Conservation (phyloP, 2,329 filamentous ascomycete genomes). For the Penicillium vulpinum region DNA sequence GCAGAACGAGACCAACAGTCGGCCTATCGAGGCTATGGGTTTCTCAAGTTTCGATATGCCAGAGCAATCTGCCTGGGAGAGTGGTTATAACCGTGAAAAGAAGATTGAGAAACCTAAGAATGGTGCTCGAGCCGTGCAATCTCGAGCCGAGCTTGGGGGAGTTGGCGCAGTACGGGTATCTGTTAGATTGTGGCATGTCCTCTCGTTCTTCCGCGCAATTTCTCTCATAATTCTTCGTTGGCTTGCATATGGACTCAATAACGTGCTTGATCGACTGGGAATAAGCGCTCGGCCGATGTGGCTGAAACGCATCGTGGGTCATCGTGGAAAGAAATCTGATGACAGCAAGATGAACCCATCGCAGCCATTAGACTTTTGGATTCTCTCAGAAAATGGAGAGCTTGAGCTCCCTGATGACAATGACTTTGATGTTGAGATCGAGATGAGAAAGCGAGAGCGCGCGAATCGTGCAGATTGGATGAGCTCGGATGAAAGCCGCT, state of each 20-base stretch:
- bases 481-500: conserved; percentile 59
- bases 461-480: conserved; percentile 44
- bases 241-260: conserved; percentile 56
- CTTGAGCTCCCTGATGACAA: conserved; percentile 60
- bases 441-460: conserved; percentile 66
- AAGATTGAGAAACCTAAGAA: conserved; percentile 44
- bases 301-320: conserved; percentile 49
- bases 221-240: conserved; percentile 64
- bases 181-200: conserved; percentile 72
- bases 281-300: conserved; percentile 64
- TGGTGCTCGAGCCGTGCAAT: conserved; percentile 37
- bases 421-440: conserved; percentile 76
- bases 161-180: conserved; percentile 78
- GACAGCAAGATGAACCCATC: conserved; percentile 12
- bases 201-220: conserved; percentile 74
- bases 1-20: conserved; percentile 15
- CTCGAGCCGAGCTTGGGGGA: conserved; percentile 54
- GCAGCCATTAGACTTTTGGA: conserved; percentile 53
- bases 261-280: conserved; percentile 59
- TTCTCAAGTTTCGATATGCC: conserved; percentile 37
- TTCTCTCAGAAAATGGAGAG: conserved; percentile 54
- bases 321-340: conserved; percentile 21
- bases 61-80: conserved; percentile 43
- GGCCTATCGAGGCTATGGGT: conserved; percentile 35
- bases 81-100: conserved; percentile 49